Evolutionary conservation across 495 filamentous ascomycete genomes (phyloP).

Genomic region (Aspergillus heteromorphus): DNA sequence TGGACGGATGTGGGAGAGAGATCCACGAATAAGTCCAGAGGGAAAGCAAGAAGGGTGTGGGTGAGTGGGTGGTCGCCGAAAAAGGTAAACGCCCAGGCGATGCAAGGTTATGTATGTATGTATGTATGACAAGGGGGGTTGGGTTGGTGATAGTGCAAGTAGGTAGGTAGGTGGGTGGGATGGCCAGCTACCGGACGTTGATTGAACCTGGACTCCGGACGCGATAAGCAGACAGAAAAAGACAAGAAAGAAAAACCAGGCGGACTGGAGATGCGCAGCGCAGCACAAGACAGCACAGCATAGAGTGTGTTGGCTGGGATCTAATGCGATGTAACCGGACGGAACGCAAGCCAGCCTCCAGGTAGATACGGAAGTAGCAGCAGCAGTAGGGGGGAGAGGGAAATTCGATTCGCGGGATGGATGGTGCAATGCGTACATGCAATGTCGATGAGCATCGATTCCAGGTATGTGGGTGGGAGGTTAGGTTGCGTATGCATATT

Average conservation of each 20-base stretch:
- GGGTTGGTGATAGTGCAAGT: background rate
- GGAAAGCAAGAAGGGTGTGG: background rate
- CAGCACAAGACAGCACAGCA: too few relatives aligned
- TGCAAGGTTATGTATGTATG: conserved; percentile 11
- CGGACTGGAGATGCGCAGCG: too few relatives aligned
- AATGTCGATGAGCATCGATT: background rate
- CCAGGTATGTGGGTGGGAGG: background rate
- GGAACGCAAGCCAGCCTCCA: background rate
- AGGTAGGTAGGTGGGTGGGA: background rate
- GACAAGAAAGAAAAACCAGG: background rate
- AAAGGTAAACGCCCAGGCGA: conserved; percentile 17
- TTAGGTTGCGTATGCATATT: background rate
- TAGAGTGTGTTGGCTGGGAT: background rate
- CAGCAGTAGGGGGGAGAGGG: background rate
- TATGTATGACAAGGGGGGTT: background rate
- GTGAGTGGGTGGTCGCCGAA: background rate
- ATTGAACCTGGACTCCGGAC: too few relatives aligned
- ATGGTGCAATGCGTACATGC: background rate
- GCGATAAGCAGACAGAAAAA: background rate
- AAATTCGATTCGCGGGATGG: background rate
- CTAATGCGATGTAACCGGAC: background rate
- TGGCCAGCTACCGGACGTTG: background rate
- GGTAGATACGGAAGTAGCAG: background rate
- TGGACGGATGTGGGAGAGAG: background rate
- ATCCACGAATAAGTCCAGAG: background rate